Evolutionary conservation across 2,329 filamentous ascomycete species (phyloP).

Genomic region (Xylaria sp.): DNA sequence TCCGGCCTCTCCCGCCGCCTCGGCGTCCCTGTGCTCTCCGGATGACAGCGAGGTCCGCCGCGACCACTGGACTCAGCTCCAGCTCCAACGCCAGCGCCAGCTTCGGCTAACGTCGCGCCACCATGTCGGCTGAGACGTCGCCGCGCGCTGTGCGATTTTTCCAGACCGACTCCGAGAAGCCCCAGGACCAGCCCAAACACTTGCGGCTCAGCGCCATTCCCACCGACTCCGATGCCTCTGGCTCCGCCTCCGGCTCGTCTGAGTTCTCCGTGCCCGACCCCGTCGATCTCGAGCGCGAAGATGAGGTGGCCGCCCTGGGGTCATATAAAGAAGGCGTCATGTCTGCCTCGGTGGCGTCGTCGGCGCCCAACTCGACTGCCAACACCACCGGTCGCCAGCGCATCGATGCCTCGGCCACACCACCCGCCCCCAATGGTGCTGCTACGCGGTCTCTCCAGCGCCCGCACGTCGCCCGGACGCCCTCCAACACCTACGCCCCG

Average conservation of each 20-base stretch:
- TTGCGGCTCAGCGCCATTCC: constrained; percentile 46
- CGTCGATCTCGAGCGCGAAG: constrained; percentile 55
- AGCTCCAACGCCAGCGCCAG: constrained; percentile 31
- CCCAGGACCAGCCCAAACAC: constrained; percentile 50
- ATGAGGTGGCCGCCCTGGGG: constrained; percentile 52
- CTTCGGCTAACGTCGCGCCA: constrained; percentile 15
- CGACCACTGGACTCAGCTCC: constrained; percentile 32
- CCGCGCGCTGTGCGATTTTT: constrained; percentile 64
- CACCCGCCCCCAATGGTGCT: constrained; percentile 38
- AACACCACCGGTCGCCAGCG: constrained; percentile 50
- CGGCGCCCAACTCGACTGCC: constrained; percentile 47
- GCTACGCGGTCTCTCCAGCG: constrained; percentile 67
- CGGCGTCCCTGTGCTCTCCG: constrained; percentile 1
- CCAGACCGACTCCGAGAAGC: constrained; percentile 53
- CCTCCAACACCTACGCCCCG: constrained; percentile 80
- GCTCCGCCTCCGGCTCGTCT: constrained; percentile 52
- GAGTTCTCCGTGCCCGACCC: constrained; percentile 53
- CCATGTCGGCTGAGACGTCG: constrained; percentile 53
- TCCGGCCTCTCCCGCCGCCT: background rate
- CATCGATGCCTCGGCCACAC: constrained; percentile 36
- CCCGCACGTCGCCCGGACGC: constrained; percentile 71
- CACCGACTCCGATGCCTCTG: constrained; percentile 50
- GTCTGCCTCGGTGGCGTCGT: constrained; percentile 51
- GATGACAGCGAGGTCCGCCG: constrained; percentile 9
- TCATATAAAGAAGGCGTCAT: constrained; percentile 52